Percentiles rank a stretch among this genome's conserved stretches.
Evolutionary conservation across 257 asterid genomes (phyloP).

Genomic region (Rubia yunnanensis): DNA sequence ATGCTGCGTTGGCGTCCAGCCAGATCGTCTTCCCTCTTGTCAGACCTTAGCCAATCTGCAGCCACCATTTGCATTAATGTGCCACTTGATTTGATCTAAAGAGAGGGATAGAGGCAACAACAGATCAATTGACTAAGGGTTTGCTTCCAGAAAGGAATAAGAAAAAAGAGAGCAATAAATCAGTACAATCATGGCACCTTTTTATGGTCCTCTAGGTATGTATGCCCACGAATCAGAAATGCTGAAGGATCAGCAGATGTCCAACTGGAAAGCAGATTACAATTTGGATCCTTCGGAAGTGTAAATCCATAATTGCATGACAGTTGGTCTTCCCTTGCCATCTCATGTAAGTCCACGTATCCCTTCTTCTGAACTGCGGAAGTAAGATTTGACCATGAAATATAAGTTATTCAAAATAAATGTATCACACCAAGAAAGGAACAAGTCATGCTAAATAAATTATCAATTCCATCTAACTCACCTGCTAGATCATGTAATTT

Average conservation of each 20-base stretch:
- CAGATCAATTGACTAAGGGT: background rate
- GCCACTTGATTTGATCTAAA: conserved; percentile 77
- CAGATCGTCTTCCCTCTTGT: conserved; percentile 95
- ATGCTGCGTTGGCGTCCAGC: conserved; percentile 86
- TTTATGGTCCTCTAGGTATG: conserved; percentile 78
- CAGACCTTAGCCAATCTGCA: conserved; percentile 97
- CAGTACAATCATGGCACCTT: conserved; percentile 39
- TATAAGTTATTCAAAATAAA: background rate
- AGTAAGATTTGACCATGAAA: background rate
- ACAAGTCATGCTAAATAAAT: background rate
- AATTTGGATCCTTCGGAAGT: conserved; percentile 76
- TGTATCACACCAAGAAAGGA: background rate
- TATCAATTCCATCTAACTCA: conserved; percentile 18
- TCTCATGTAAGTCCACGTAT: conserved; percentile 79
- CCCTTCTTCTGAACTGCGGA: conserved; percentile 86
- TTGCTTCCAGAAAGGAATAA: background rate
- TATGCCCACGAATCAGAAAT: conserved; percentile 85
- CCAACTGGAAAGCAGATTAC: conserved; percentile 86
- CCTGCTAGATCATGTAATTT: conserved; percentile 93
- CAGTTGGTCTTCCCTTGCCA: conserved; percentile 59
- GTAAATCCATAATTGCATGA: conserved; percentile 81
- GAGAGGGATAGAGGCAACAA: conserved; percentile 13
- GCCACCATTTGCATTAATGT: conserved; percentile 96
- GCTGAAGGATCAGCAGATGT: conserved; percentile 73
- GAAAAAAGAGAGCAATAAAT: background rate